Percentiles rank a stretch among this genome's conserved stretches.
These are phyloP conservation scores for Pichia terricola DNA, from an alignment of 1,139 yeast genomes.

Conservation along the genomic window DNA sequence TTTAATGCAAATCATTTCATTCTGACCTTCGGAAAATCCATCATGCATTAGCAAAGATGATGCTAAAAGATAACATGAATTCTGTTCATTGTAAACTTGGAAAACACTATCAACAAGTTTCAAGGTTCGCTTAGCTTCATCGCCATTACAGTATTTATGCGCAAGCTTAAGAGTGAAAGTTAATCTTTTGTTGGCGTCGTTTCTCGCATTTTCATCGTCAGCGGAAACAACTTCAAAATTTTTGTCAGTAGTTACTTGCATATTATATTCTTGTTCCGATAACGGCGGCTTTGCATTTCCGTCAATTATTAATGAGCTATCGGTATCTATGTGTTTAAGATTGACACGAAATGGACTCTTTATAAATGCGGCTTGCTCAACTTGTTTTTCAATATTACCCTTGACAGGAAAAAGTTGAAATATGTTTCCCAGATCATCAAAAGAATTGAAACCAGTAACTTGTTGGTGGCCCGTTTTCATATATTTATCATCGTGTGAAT, in stretches of 20 bases:
- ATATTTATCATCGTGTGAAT: conserved; percentile 51
- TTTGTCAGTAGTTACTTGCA: conserved; percentile 60
- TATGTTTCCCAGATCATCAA: conserved; percentile 45
- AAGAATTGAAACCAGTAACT: conserved; percentile 50
- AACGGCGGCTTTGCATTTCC: conserved; percentile 61
- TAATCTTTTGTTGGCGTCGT: conserved; percentile 34
- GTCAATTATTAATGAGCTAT: conserved; percentile 46
- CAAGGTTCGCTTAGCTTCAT: conserved; percentile 29
- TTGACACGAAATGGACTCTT: conserved; percentile 44
- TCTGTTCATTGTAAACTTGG: conserved; percentile 49
- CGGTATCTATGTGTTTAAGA: conserved; percentile 53
- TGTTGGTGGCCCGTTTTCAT: conserved; percentile 51
- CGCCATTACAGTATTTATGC: conserved; percentile 22
- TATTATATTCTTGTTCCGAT: conserved; percentile 71
- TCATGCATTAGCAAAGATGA: conserved; percentile 53
- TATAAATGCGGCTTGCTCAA: conserved; percentile 29
- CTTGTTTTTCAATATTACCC: conserved; percentile 8
- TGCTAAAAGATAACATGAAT: conserved; percentile 50
- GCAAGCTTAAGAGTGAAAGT: conserved; percentile 40
- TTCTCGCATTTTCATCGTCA: conserved; percentile 37
- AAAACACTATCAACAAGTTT: conserved; percentile 48
- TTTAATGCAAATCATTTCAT: conserved; percentile 67
- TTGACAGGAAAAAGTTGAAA: conserved; percentile 49
- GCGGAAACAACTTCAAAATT: conserved; percentile 32
- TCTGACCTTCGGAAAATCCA: conserved; percentile 59